Base-by-base conservation (phyloP, 768 basidiomycete genomes). In the Dentipellis fragilis region DNA sequence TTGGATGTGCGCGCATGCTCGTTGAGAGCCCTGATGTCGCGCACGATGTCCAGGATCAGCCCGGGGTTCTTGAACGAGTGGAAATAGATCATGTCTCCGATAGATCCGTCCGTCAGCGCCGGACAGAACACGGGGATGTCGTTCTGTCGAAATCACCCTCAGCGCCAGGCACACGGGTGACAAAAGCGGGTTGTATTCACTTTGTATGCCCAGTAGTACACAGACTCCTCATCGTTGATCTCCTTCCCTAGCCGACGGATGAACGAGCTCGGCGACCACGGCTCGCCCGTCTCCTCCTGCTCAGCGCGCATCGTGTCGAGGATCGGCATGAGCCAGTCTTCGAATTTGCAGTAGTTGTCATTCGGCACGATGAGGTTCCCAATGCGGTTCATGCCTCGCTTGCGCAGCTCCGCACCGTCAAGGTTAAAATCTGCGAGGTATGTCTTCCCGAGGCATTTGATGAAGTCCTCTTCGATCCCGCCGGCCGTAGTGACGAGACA, bases 121-220 rank as follows among this genome's bases (percentile, higher is more conserved):
- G 96, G 96, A 68, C 96, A 99, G 73, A 97, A 99, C 49, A 98
- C 93, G 8, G 96, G 96, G 55, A 98, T 98, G 62, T 97, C 77
- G 71, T 99, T 98, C 96, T 99, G 71, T 48, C 62, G 52, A 52
- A 52, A 59, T 57, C 59, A 71, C 68, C 54, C 59, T 61, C 50
- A 54, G 54, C 54, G 23, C 10, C 52, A 23, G 47, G 46, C 51
- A 57, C 36, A 39, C n/a, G 55, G 58, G n/a, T 63, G 52, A 59
- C 63, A 16, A 59, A 57, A 40, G 46, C 46, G 55, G 40, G 37
- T 46, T 37, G 51, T 64, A 72, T 81, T 78, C 72, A 95, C 96
- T 82, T 96, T 98, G 68, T 93, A 96, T 39, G 94, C 94, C 96
- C 96, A 99, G 67, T 98, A 97, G 66, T 98, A 96, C 56, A 98